Evolutionary conservation across 2,329 filamentous ascomycete species (phyloP), one percentile per base, ranked within the genome.

Genomic region (Fusarium nematophilum): DNA sequence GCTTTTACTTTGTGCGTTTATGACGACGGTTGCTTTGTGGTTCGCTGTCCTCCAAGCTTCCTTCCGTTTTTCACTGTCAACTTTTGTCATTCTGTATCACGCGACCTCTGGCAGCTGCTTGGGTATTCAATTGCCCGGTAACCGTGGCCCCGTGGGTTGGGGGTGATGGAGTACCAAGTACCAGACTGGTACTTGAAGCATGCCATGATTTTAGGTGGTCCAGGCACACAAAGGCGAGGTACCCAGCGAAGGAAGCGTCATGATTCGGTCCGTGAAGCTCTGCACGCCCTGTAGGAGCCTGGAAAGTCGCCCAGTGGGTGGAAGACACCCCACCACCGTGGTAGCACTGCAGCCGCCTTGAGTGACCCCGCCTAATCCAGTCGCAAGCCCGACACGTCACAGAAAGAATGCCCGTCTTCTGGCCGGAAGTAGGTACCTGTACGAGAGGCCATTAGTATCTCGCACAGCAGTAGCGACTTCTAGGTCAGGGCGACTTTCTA

Each of bases 301-400:
- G 36, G 44, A 33, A 55, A 29, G n/a, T n/a, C n/a, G n/a, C n/a
- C 42, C 42, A 45, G 42, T 11, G 27, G 15, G 40, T 31, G 21
- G 25, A 34, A 27, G 40, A 21, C 6, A n/a, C 11, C 9, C 29
- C 13, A n/a, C 21, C 14, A 9, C 26, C 17, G 49, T 45, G 38
- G 57, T 61, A 61, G 55, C 50, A 53, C 45, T 53, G 51, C 51
- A 61, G 55, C 38, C 47, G 38, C 58, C 13, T 27, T 30, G 15
- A 53, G n/a, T n/a, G n/a, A n/a, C n/a, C n/a, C n/a, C n/a, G n/a
- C n/a, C n/a, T n/a, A n/a, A 50, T 61, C 52, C 9, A 47, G 57
- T 64, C 39, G 47, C 43, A 30, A 43, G 57, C n/a, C n/a, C n/a
- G 45, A 51, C 60, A 64, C 56, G 61, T 64, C n/a, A n/a, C n/a